Evolutionary conservation across 495 filamentous ascomycete genomes (phyloP), one percentile per base, ranked within the genome.

Genomic region (Lophiotrema nucula): DNA sequence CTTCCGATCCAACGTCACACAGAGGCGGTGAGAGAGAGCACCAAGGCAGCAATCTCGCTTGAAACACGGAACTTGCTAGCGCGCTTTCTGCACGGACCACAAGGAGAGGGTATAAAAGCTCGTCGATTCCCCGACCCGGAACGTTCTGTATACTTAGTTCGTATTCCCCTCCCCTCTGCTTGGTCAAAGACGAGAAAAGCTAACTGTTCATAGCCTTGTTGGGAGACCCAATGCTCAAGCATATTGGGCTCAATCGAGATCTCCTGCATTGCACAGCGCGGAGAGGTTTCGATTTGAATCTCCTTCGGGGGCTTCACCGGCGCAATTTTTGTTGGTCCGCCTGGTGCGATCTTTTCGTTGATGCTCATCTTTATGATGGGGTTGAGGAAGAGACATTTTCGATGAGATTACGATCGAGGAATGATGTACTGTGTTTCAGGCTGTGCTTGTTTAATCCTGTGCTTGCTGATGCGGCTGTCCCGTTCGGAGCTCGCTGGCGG

Each of bases 241-340:
- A 74, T 73, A 77, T 72, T 78, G 72, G 64, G 74, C 74, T 77
- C 77, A 83, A 76, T 72, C 71, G 71, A 77, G 77, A 78, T 83
- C 81, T 74, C 83, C 83, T 87, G 80, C 83, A 88, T 88, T 85
- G 82, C 84, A 88, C 84, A 87, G 64, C 83, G 83, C 76, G 84
- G 83, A 73, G 81, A 76, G 79, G 77, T 74, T 77, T 72, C 70
- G 78, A 82, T 51, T 58, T 81, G 78, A 84, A 78, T 79, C 79
- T 81, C 77, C 74, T 86, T 82, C 81, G 83, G 83, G 80, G 79
- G 80, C 81, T 78, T 83, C 76, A 78, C 75, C 78, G 77, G 80
- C 79, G 81, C 67, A 85, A 85, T 85, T 83, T 86, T 85, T 85
- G 81, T 76, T 84, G 77, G 78, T 65, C 71, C 67, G n/a, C n/a